These are phyloP conservation scores for Erigeron philadelphicus DNA, from an alignment of 140 eudicot genomes.

Conservation along the genomic window DNA sequence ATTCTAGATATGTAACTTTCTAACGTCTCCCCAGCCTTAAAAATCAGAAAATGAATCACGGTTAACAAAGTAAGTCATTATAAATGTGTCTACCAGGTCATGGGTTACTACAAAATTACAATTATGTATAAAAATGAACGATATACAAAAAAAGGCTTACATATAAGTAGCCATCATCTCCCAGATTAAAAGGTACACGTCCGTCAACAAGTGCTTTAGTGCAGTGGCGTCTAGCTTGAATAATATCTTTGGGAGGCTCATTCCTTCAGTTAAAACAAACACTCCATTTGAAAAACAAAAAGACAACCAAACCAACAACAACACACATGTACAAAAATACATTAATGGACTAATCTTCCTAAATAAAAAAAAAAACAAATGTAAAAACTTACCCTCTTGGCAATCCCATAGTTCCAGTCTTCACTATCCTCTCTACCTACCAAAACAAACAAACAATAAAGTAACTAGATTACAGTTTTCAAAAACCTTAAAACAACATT, in stretches of 20 bases:
- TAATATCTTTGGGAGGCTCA: slow-evolving; percentile 19
- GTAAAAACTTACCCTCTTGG: background rate
- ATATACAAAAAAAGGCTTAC: slow-evolving; percentile 11
- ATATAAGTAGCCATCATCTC: slow-evolving; percentile 44
- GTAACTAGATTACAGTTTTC: too few species aligned
- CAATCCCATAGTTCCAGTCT: background rate
- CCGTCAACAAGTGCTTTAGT: slow-evolving; percentile 42
- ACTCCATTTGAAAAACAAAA: background rate
- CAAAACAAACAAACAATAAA: too few species aligned
- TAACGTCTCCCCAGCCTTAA: slow-evolving; percentile 43
- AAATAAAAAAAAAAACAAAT: too few species aligned
- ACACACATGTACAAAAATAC: too few species aligned
- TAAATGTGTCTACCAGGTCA: background rate
- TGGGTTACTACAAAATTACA: background rate
- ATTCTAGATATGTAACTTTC: slow-evolving; percentile 55
- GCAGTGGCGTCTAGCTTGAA: slow-evolving; percentile 41
- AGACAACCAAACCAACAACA: background rate
- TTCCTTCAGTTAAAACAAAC: slow-evolving; percentile 1
- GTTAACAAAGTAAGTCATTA: background rate
- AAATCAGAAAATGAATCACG: background rate
- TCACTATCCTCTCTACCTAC: background rate
- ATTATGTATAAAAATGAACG: background rate
- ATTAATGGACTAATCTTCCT: too few species aligned
- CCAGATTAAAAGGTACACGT: slow-evolving; percentile 24
- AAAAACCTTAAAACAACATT: too few species aligned